Evolutionary conservation across 2,329 filamentous ascomycete species (phyloP), one percentile per base, ranked within the genome.

Genomic region (Anthostomella pinea): DNA sequence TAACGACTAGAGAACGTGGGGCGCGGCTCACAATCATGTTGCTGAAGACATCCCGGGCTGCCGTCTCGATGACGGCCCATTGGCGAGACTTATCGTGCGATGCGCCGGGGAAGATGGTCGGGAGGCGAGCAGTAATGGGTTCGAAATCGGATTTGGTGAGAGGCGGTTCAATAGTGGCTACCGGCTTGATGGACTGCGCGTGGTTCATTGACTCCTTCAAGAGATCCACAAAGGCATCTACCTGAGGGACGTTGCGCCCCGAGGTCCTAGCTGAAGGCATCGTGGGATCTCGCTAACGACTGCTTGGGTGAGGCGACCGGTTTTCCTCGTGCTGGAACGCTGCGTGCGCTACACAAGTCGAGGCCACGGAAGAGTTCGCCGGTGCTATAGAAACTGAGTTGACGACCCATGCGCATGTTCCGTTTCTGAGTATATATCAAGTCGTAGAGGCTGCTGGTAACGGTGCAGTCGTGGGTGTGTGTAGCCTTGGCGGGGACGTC

Each of bases 1-100:
- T 21, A 11, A n/a, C n/a, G n/a, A n/a, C n/a, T n/a, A n/a, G n/a
- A n/a, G 27, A 31, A 35, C 5, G 21, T 7, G 8, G 33, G 30
- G 18, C 25, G 26, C n/a, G 19, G 43, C 83, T 70, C 67, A 93
- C 88, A 59, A 95, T 75, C 43, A 88, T 70, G 45, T 77, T 72
- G 63, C 87, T 87, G 64, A 97, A 94, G 30, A 85, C 76, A 51
- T 85, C 79, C 53, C 88, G 82, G 33, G 85, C 85, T 8, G 88
- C 89, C 13, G 85, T 89, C 63, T 97, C 93, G 30, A 95, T 79
- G 15, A 86, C 75, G 21, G 83, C 80, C 57, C 80, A 81, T 48
- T 82, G 79, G 28, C 75, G 75, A 41, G 53, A 68, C 48, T 71
- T 70, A 24, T 68, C 64, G 6, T 48, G 57, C 43, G 48, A 47